Base-by-base conservation (phyloP, 2,329 filamentous ascomycete species). In the Colletotrichum sp. region DNA sequence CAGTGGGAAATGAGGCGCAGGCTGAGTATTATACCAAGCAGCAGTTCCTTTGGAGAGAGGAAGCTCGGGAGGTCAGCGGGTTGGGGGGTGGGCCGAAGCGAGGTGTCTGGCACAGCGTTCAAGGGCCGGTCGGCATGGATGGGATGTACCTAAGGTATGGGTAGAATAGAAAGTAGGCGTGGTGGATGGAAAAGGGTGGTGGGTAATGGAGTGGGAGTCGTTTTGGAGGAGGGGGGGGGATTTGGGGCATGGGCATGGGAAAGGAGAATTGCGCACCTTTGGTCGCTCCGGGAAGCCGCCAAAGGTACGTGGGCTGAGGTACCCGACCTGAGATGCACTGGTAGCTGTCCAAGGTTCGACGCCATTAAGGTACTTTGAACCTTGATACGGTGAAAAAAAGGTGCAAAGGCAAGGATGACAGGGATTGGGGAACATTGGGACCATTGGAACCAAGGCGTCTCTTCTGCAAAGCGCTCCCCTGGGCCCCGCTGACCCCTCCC, bases 201-300 rank as follows among this genome's bases (percentile, higher is more conserved):
- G 70, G 70, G 64, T 68, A 30, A 69, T 34, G 30, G 70, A 64
- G 60, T 72, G 72, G 68, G 72, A 61, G 66, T 36, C 58, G 71
- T 72, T 70, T 75, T 60, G 58, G 24, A 64, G 57, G 60, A 28
- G 64, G 55, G 28, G 48, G 48, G 58, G 66, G 74, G 68, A 67
- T 75, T 67, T 48, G 38, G 69, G 73, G 73, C 70, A 75, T 68
- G 73, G 74, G 71, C 24, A 73, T 75, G 73, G 73, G 73, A 76
- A 76, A 76, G 67, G 64, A 73, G 74, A 74, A 76, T 76, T 76
- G 70, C 74, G 74, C 70, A 76, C 74, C 73, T 75, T 75, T 69
- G 30, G 34, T 68, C 32, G 70, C 65, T 74, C 64, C 64, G 48
- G 74, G 70, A 76, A 65, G 74, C 58, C 43, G 57, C 65, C 34